Evolutionary conservation across 2,329 filamentous ascomycete species (phyloP), one percentile per base, ranked within the genome.

Genomic region (Tolypocladium guangdongense): DNA sequence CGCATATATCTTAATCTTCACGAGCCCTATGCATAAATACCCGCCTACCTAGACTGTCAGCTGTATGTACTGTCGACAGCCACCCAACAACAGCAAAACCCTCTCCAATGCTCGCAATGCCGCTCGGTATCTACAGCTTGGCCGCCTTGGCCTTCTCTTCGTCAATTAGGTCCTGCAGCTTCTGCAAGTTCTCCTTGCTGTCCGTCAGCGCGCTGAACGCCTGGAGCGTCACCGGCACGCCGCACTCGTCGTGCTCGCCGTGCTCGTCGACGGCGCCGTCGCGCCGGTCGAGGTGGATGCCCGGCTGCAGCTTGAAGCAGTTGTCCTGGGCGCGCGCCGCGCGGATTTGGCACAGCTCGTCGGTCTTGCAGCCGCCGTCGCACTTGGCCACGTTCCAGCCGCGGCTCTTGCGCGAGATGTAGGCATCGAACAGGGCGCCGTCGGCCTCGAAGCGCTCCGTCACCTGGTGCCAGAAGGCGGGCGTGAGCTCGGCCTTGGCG

Each of bases 381-480:
- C 78, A 81, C 22, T 60, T 54, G 4, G 66, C 65, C 4, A 67
- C 62, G 6, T 65, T 64, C 66, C 71, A 76, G 4, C 76, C 76
- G 7, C 80, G 71, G 11, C 68, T 72, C 55, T 77, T 77, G 53
- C 78, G 69, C 0, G 67, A 62, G 49, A 73, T 70, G 61, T 74
- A 83, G 3, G 64, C 66, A 18, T 73, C 65, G 58, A 82, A 82
- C 1, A 70, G 63, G 0, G 60, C 55, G 2, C 70, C 57, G 52
- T 79, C 63, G 5, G 54, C 58, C 55, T 78, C 74, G 49, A 83
- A 73, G 3, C 67, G 62, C 1, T 66, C 66, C 1, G 80, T 82
- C 22, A 82, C 68, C 57, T 78, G 74, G 62, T 82, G 80, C 80
- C 80, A 83, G 64, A 82, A 82, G 1, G 74, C 74, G 0, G 79